Conservation (phyloP, 2,329 filamentous ascomycete genomes). For the Aspergillus uvarum region DNA sequence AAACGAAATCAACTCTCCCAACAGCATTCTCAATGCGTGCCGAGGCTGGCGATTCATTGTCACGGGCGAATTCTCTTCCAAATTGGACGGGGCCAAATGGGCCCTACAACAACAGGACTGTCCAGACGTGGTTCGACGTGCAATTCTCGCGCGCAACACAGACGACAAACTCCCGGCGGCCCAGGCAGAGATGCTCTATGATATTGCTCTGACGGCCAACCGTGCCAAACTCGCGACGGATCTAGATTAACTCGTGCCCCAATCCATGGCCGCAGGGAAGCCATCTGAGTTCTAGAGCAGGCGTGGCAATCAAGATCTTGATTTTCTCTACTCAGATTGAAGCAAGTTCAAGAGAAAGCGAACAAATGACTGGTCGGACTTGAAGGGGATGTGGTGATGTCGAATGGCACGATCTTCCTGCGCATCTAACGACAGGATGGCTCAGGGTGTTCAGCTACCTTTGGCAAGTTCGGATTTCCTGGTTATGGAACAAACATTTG, state of each 20-base stretch:
- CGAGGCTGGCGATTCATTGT: conserved; percentile 16
- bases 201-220: conserved; percentile 10
- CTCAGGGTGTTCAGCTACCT: too few relatives aligned
- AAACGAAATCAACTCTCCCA: conserved; percentile 16
- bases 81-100: conserved; percentile 17
- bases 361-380: neutral
- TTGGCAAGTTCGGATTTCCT: too few relatives aligned
- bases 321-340: neutral
- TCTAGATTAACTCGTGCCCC: neutral
- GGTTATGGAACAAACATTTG: too few relatives aligned
- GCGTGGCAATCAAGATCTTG: neutral
- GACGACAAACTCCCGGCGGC: conserved; percentile 13
- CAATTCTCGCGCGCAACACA: conserved; percentile 16
- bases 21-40: conserved; percentile 17
- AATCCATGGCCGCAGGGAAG: neutral
- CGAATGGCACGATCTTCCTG: too few relatives aligned
- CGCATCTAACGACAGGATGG: too few relatives aligned
- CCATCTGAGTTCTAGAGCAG: neutral
- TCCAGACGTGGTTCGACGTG: conserved; percentile 16
- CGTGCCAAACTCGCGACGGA: too few relatives aligned
- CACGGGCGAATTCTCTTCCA: conserved; percentile 13
- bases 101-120: conserved; percentile 16
- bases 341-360: neutral
- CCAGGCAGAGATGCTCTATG: conserved; percentile 15
- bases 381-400: too few relatives aligned